Percentiles rank a stretch among this genome's conserved stretches.
Conservation (phyloP, 345 rosid species). For the Rhodamnia argentea region DNA sequence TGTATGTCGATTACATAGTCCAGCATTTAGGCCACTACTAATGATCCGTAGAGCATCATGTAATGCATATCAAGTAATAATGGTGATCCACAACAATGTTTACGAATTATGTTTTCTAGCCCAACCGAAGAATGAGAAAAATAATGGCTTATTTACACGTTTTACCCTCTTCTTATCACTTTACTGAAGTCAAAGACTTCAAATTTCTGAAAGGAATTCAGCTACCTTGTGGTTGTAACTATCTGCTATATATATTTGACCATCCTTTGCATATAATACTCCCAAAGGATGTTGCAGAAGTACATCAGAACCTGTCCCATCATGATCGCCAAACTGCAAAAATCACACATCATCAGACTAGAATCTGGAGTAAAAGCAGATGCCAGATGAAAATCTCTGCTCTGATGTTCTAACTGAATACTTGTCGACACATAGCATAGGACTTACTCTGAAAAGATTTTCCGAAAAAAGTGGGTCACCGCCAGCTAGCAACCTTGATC, state of each 20-base stretch:
- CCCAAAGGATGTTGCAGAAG: slow-evolving; percentile 95
- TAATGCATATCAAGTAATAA: background rate
- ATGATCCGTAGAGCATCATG: background rate
- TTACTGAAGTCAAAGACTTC: background rate
- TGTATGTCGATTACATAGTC: background rate
- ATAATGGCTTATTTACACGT: background rate
- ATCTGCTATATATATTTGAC: slow-evolving; percentile 75
- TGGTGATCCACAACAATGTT: background rate
- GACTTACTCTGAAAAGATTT: slow-evolving; percentile 72
- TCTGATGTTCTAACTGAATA: background rate
- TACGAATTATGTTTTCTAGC: background rate
- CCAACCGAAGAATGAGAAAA: background rate
- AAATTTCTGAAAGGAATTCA: background rate
- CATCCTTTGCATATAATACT: slow-evolving; percentile 56
- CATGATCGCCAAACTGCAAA: slow-evolving; percentile 84
- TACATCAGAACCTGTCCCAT: slow-evolving; percentile 83
- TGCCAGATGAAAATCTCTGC: background rate
- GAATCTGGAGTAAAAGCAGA: background rate
- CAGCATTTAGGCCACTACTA: background rate
- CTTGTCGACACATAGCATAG: background rate
- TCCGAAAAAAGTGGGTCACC: slow-evolving; percentile 81
- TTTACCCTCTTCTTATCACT: background rate
- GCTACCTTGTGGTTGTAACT: slow-evolving; percentile 93
- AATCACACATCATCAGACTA: background rate
- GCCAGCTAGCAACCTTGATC: slow-evolving; percentile 78